A percentile compares a stretch with the other conserved stretches of the same genome.
These are phyloP conservation scores for Benincasa hispida DNA, from an alignment of 306 rosid genomes.

Conservation along the genomic window DNA sequence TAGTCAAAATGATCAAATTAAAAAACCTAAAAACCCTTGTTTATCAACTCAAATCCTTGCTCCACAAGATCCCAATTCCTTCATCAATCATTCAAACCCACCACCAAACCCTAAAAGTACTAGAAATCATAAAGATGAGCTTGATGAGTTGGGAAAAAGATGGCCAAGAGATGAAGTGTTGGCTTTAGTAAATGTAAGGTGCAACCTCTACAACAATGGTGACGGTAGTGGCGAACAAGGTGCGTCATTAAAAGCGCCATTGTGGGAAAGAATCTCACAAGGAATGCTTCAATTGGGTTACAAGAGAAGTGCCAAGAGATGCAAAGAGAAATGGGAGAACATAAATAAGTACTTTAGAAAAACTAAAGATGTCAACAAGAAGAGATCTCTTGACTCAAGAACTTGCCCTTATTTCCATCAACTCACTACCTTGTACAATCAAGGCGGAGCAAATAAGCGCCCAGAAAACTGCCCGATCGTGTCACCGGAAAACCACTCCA, in stretches of 20 bases:
- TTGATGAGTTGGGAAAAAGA: conserved; percentile 53
- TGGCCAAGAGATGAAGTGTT: conserved; percentile 91
- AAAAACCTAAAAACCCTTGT: conserved; percentile 39
- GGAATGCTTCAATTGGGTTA: conserved; percentile 73
- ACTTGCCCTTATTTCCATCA: conserved; percentile 89
- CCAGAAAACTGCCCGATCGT: conserved; percentile 11
- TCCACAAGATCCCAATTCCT: conserved; percentile 22
- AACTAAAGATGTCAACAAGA: conserved; percentile 56
- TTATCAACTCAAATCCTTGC: conserved; percentile 18
- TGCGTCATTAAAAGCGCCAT: conserved; percentile 28
- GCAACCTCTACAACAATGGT: conserved; percentile 29
- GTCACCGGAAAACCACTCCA: conserved; percentile 1
- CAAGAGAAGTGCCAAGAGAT: conserved; percentile 73
- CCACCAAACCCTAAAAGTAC: conserved; percentile 2
- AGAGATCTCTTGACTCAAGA: conserved; percentile 70
- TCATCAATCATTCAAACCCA: not conserved
- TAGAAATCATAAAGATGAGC: not conserved
- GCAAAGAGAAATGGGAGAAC: conserved; percentile 96
- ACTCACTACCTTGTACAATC: conserved; percentile 38
- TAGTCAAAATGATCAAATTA: not conserved
- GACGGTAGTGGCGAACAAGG: conserved; percentile 20
- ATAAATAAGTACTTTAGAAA: conserved; percentile 83
- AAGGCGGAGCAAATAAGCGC: conserved; percentile 28
- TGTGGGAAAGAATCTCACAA: conserved; percentile 90
- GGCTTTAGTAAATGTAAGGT: conserved; percentile 63